Evolutionary conservation across 345 rosid species (phyloP).

Genomic region (Acer negundo): DNA sequence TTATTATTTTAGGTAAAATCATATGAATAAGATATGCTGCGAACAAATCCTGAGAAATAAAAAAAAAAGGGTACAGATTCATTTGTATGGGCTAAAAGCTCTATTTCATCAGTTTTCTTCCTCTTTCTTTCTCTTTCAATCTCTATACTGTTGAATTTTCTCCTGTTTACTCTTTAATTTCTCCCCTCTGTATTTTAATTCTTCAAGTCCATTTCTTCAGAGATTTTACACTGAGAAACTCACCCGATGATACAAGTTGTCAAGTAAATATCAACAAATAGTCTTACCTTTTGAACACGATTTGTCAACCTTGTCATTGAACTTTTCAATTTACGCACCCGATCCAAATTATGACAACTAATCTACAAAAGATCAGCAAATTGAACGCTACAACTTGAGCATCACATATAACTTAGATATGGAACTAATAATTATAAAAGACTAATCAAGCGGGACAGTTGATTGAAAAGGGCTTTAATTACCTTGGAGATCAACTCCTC

Average conservation of each 20-base stretch:
- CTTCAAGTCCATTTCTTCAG: no score
- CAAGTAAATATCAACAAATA: not conserved
- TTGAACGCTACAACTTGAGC: not conserved
- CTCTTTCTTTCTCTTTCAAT: not conserved
- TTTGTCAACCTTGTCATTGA: constrained; percentile 54
- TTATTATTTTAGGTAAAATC: not conserved
- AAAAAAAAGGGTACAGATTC: no score
- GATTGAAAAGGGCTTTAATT: not conserved
- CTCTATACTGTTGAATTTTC: not conserved
- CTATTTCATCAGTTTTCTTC: no score
- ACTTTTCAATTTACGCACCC: constrained; percentile 55
- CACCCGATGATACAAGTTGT: not conserved
- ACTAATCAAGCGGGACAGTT: not conserved
- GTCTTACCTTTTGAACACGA: constrained; percentile 52
- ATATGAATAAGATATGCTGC: not conserved
- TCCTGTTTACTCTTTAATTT: not conserved
- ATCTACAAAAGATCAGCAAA: constrained; percentile 39
- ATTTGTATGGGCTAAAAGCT: no score
- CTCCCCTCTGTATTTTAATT: no score
- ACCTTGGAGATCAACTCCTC: constrained; percentile 60
- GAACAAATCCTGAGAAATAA: no score
- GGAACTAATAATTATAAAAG: not conserved
- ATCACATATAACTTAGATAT: not conserved
- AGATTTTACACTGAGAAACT: no score
- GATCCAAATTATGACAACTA: constrained; percentile 55